phyloP scores from a whole-genome alignment of 352 stramenopile species.

The Phytophthora meadii region DNA sequence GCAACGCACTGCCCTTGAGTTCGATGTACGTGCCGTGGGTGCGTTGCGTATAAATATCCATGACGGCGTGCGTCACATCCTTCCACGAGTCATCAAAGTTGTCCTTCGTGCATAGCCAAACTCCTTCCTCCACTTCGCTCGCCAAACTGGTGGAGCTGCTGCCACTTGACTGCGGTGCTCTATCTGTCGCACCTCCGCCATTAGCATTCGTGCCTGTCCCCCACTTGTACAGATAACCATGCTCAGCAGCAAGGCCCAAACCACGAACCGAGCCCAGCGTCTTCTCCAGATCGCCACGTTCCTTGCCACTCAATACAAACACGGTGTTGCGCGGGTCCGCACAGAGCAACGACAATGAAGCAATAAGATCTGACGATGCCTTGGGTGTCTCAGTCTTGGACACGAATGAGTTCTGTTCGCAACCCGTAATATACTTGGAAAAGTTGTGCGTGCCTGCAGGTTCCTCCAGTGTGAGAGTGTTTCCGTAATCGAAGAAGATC shows the following conservation, averaged over 20 bases:
- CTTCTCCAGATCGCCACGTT: conserved; percentile 94
- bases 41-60: conserved; percentile 98
- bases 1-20: conserved; percentile 97
- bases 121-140: conserved; percentile 52
- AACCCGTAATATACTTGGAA: conserved; percentile 80
- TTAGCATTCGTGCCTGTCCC: conserved; percentile 37
- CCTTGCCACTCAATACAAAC: conserved; percentile 98
- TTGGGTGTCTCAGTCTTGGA: conserved; percentile 36
- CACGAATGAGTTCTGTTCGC: conserved; percentile 38
- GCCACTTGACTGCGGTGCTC: conserved; percentile 21
- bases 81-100: conserved; percentile 97
- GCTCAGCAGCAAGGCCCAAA: conserved; percentile 97
- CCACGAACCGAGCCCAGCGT: conserved; percentile 94
- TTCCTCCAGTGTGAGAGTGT: conserved; percentile 96
- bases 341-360: conserved; percentile 92
- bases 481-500: conserved; percentile 99
- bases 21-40: conserved; percentile 99
- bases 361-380: conserved; percentile 80
- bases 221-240: conserved; percentile 99
- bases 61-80: conserved; percentile 96
- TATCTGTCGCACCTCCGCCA: conserved; percentile 47
- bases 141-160: conserved; percentile 36
- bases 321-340: conserved; percentile 97
- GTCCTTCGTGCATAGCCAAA: conserved; percentile 88
- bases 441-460: conserved; percentile 65